Evolutionary conservation across 352 stramenopile species (phyloP).

Genomic region (Pythium brachiatum): DNA sequence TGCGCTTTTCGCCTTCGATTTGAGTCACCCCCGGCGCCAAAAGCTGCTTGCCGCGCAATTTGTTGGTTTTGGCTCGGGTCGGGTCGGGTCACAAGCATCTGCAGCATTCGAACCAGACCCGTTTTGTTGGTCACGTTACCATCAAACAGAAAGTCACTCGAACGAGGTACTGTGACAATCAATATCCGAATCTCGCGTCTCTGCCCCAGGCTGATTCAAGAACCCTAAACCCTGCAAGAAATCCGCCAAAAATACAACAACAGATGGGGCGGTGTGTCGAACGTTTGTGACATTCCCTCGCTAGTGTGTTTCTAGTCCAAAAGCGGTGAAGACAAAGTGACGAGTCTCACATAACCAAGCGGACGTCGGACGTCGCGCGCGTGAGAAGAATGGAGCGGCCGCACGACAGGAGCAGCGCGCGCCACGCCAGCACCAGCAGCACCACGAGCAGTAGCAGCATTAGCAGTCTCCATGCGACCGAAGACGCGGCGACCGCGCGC

Average conservation of each 20-base stretch:
- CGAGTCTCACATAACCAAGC: not conserved
- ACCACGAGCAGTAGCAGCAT: constrained; percentile 23
- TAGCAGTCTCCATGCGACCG: not conserved
- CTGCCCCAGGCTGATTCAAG: not conserved
- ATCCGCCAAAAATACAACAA: not conserved
- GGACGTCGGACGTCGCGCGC: not conserved
- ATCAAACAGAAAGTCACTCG: constrained; percentile 1
- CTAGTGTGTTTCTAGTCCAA: not conserved
- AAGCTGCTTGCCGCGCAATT: constrained; percentile 28
- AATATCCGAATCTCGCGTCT: not conserved
- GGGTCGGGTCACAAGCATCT: not conserved
- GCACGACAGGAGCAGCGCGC: not conserved
- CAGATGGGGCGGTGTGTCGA: not conserved
- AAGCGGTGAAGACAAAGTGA: not conserved
- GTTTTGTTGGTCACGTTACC: not conserved
- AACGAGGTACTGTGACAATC: not conserved
- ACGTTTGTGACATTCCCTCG: not conserved
- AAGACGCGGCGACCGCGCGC: constrained; percentile 9
- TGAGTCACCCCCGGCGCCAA: constrained; percentile 18
- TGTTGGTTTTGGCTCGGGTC: not conserved
- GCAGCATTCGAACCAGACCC: not conserved
- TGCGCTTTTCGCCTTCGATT: constrained; percentile 1
- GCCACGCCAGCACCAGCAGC: constrained; percentile 9
- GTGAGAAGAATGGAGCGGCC: constrained; percentile 7
- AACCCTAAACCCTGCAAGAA: constrained; percentile 2